Evolutionary conservation across 2,329 filamentous ascomycete species (phyloP), one percentile per base, ranked within the genome.

Genomic region (Tolypocladium endophyticum): DNA sequence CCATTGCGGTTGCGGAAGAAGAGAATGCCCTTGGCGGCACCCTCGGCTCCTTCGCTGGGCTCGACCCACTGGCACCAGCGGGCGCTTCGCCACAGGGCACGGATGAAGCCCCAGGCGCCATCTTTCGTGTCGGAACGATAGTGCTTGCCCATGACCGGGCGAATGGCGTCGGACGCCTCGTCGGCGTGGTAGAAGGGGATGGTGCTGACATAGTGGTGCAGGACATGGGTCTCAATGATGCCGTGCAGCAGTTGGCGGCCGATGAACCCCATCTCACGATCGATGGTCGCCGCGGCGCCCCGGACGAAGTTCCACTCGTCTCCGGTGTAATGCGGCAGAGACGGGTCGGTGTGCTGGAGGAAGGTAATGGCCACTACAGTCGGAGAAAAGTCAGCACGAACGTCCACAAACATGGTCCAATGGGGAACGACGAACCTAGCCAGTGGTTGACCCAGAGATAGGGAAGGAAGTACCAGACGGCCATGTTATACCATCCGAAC

Each of bases 361-460:
- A 87, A 97, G 67, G 93, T 97, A 75, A 97, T 97, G 73, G 92
- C 92, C 66, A 97, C 92, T 93, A 67, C 12, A n/a, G n/a, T 59
- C 30, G n/a, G n/a, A 20, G 53, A 8, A 73, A 69, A 69, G 70
- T 69, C 60, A 66, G 64, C 60, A 60, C 59, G 9, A 14, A 25
- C 16, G 16, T 47, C 16, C 18, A 43, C 55, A 12, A 18, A 30
- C 9, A 4, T 9, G 18, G 23, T 12, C 35, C 18, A 20, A 50
- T n/a, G 36, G 47, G 54, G 20, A 58, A 60, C 59, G 57, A 83
- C 89, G 82, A 86, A 94, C 90, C 90, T 60, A 97, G 88, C 93
- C 93, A 97, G 85, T 97, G 92, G 84, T 97, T 96, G 60, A 97
- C 92, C 93, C 93, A 97, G 62, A 97, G 81, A 75, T 97, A 99